A percentile compares a stretch with the other conserved stretches of the same genome.
These are phyloP conservation scores for Stephanodiscus minutulus DNA, from an alignment of 108 stramenopile genomes.

Conservation along the genomic window DNA sequence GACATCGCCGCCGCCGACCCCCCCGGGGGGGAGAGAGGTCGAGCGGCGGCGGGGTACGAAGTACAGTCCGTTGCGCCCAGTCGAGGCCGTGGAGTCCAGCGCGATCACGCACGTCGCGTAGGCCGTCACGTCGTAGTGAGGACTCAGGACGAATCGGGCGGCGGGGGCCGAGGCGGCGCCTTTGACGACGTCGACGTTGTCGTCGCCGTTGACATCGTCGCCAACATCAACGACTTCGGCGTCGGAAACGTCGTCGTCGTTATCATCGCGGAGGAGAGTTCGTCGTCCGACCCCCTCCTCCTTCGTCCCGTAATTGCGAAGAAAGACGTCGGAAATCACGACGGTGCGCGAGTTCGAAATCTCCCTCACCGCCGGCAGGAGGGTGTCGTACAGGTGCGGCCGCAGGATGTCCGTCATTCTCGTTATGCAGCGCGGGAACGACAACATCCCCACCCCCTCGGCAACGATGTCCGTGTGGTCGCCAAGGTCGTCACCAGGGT, in stretches of 20 bases:
- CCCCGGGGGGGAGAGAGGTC: neutral
- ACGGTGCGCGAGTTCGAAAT: constrained; percentile 39
- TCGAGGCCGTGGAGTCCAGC: constrained; percentile 66
- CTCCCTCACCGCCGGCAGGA: constrained; percentile 50
- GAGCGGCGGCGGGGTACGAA: constrained; percentile 29
- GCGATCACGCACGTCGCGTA: constrained; percentile 67
- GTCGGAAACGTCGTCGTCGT: neutral
- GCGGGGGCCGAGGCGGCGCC: neutral
- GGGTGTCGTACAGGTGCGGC: constrained; percentile 55
- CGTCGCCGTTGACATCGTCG: neutral
- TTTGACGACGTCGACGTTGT: neutral
- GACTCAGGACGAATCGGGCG: constrained; percentile 56
- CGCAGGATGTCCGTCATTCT: constrained; percentile 46
- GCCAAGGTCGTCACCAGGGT: neutral
- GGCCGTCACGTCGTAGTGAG: constrained; percentile 75
- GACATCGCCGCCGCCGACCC: too few species aligned
- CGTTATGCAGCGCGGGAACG: constrained; percentile 47
- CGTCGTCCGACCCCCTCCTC: neutral
- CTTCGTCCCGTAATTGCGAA: constrained; percentile 63
- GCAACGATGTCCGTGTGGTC: neutral
- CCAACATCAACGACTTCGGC: neutral
- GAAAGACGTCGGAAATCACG: constrained; percentile 69
- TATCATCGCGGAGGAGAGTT: neutral
- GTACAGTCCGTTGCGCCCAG: constrained; percentile 66
- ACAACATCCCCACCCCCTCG: neutral